phyloP scores from a whole-genome alignment of 495 filamentous ascomycete genomes.

The Xylaria longipes region DNA sequence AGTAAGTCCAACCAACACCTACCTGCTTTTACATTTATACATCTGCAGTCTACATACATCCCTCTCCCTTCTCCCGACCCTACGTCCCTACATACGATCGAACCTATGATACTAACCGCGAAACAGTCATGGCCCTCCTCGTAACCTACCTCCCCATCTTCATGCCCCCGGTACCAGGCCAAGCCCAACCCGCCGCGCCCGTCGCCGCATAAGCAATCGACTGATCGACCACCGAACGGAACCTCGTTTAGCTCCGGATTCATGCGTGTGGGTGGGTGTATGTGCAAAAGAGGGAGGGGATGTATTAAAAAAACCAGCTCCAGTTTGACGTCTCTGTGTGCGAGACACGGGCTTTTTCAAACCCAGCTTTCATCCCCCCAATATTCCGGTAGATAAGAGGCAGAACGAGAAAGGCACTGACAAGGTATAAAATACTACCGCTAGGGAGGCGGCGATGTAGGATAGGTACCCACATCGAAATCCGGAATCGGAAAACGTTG shows the following conservation, averaged over 20 bases:
- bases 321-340: not conserved
- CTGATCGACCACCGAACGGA: not conserved
- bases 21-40: not conserved
- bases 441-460: not conserved
- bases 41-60: not conserved
- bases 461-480: no score
- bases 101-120: not conserved
- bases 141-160: conserved; percentile 89
- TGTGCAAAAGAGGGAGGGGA: not conserved
- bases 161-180: conserved; percentile 63
- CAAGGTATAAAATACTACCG: not conserved
- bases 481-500: not conserved
- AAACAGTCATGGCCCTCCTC: conserved; percentile 74
- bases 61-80: not conserved
- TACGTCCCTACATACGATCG: not conserved
- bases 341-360: not conserved
- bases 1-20: conserved; percentile 57
- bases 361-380: not conserved
- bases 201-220: conserved; percentile 23
- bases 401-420: not conserved
- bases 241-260: not conserved
- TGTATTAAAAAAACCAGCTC: not conserved
- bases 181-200: conserved; percentile 24
- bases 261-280: not conserved
- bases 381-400: not conserved